Base-by-base conservation (phyloP, 2,329 filamentous ascomycete genomes). In the Ceratocystis diversiconidia region DNA sequence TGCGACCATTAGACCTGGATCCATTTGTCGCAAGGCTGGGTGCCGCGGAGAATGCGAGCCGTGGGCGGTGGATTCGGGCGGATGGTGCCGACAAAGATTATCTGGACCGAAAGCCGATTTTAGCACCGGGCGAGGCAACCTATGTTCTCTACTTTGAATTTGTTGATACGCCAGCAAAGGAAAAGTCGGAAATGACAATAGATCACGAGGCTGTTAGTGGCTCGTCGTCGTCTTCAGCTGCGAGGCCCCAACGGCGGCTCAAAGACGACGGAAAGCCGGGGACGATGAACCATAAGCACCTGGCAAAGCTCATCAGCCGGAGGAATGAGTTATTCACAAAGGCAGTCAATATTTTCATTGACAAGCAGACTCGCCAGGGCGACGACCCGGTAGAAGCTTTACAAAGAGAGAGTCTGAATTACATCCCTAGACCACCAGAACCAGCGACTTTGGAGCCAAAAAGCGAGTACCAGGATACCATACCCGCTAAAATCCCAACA, bases 241-340 rank as follows among this genome's bases (percentile, higher is more conserved):
- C 94, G 92, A 0, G 89, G 95, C 7, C 96, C 85, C 76, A 90
- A 90, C 69, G 92, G 96, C 75, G 92, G 92, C 74, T 90, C 96
- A 75, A 90, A 97, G 88, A 85, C 88, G 72, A 82, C 80, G 63
- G 74, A 10, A 66, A 52, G 32, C 22, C 30, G 8, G 28, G 41
- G 6, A 30, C 61, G 17, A 46, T 63, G 7, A 66, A 66, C 52
- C 65, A 64, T 3, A 66, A 66, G 32, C 62, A 61, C 12, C 8
- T 63, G 22, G 61, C 48, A 19, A 32, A 44, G 19, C 17, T 96
- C 70, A 96, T 99, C 70, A 90, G 92, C 75, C 94, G 92, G 76
- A 81, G 94, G 61, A 96, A 96, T 71, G 78, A 78, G 64, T 94
- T 92, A 72, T 97, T 97, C 71, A 79, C 79, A 0, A 86, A 84